Evolutionary conservation across 169 alveolate species (phyloP).

Genomic region (Babesia bigemina): DNA sequence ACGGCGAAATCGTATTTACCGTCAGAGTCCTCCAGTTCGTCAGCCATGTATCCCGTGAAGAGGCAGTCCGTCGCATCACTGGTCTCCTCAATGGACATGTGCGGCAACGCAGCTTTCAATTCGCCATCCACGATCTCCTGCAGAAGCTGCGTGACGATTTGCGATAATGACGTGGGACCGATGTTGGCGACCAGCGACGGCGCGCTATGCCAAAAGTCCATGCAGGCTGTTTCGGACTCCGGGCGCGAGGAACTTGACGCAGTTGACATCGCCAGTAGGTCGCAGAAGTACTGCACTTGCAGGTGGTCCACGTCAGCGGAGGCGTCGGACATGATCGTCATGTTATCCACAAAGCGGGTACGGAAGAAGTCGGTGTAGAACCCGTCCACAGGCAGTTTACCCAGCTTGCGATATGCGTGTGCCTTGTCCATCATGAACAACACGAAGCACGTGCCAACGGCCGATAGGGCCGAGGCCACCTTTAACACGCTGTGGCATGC

Average conservation of each 20-base stretch:
- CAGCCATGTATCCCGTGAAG: not conserved
- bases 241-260: not conserved
- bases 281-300: slow-evolving; percentile 30
- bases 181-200: slow-evolving; percentile 1
- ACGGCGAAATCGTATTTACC: not conserved
- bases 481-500: not conserved
- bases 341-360: slow-evolving; percentile 11
- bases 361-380: slow-evolving; percentile 2
- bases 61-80: not conserved
- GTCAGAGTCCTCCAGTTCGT: not conserved
- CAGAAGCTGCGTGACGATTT: not conserved
- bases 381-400: not conserved
- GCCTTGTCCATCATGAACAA: slow-evolving; percentile 12
- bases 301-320: slow-evolving; percentile 20
- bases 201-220: slow-evolving; percentile 6
- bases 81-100: not conserved
- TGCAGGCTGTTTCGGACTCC: not conserved
- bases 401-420: not conserved
- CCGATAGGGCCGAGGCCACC: not conserved
- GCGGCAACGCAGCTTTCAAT: not conserved
- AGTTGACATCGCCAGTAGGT: not conserved
- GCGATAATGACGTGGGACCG: slow-evolving; percentile 16
- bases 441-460: not conserved
- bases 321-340: slow-evolving; percentile 29
- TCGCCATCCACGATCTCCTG: slow-evolving; percentile 20